Evolutionary conservation across 768 basidiomycete genomes (phyloP).

Genomic region (Tylopilus sp.): DNA sequence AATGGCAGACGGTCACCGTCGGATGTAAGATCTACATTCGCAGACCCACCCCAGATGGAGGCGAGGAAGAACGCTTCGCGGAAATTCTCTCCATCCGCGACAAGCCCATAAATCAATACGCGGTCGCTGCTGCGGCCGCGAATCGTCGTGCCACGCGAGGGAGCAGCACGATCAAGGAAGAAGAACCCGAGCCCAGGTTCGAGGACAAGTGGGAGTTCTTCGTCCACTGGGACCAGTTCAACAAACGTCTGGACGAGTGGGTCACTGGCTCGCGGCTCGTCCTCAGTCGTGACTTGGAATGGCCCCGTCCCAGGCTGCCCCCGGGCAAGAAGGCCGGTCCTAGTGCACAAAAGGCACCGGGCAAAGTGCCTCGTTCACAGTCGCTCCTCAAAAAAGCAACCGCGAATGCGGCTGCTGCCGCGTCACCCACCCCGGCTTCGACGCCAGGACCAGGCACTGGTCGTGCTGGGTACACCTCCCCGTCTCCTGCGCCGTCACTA

Average conservation of each 20-base stretch:
- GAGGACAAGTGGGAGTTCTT: slow-evolving; percentile 92
- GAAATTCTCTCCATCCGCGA: slow-evolving; percentile 96
- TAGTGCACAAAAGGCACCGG: slow-evolving; percentile 49
- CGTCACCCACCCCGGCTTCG: slow-evolving; percentile 57
- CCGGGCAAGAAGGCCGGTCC: slow-evolving; percentile 52
- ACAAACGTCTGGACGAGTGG: slow-evolving; percentile 99
- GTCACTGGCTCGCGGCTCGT: slow-evolving; percentile 85
- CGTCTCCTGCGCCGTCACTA: slow-evolving; percentile 56
- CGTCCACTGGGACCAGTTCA: slow-evolving; percentile 98
- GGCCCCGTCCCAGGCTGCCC: slow-evolving; percentile 84
- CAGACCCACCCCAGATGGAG: slow-evolving; percentile 70
- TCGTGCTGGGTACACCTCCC: slow-evolving; percentile 41
- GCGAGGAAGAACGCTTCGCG: slow-evolving; percentile 85
- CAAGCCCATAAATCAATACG: slow-evolving; percentile 65
- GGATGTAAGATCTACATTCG: slow-evolving; percentile 96
- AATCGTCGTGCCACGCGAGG: slow-evolving; percentile 39
- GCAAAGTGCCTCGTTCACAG: slow-evolving; percentile 58
- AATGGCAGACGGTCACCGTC: slow-evolving; percentile 70
- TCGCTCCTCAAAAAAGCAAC: slow-evolving; percentile 68
- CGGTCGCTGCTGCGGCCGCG: slow-evolving; percentile 14
- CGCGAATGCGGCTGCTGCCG: slow-evolving; percentile 62
- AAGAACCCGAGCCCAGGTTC: slow-evolving; percentile 50
- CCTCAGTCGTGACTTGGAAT: slow-evolving; percentile 83
- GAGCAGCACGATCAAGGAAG: slow-evolving; percentile 38
- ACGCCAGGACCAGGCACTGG: slow-evolving; percentile 35